phyloP scores from a whole-genome alignment of 169 alveolate genomes.

The Plasmodium inui region DNA sequence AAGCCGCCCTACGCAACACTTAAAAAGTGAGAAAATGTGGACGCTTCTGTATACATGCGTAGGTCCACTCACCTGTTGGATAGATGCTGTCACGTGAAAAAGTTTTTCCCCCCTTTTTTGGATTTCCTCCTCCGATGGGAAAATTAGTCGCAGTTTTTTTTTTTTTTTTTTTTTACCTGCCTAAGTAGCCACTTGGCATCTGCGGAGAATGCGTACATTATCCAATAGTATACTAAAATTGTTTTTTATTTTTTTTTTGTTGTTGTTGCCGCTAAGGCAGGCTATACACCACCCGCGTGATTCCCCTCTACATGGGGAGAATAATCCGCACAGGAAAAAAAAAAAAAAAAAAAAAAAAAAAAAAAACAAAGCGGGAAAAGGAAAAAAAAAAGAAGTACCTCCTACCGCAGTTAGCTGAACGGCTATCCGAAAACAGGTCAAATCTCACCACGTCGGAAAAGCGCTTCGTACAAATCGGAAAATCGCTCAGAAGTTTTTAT shows the following conservation, averaged over 20 bases:
- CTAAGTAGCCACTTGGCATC: neutral
- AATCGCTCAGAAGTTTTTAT: too few relatives aligned
- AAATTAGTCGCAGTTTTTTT: neutral
- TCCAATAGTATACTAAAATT: neutral
- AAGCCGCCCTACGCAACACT: neutral
- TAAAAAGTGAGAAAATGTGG: too few relatives aligned
- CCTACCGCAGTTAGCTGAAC: neutral
- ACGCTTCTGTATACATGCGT: neutral
- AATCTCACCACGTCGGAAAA: neutral
- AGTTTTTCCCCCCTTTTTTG: too few relatives aligned
- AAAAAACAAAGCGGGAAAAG: neutral
- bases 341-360: conserved; percentile 12
- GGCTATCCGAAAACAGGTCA: neutral
- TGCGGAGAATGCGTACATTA: neutral
- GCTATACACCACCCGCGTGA: neutral
- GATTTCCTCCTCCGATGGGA: neutral
- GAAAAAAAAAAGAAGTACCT: neutral
- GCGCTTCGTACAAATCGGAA: neutral
- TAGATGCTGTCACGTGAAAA: neutral
- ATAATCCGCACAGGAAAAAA: neutral
- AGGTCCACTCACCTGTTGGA: neutral
- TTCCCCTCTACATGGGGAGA: neutral
- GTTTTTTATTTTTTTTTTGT: too few relatives aligned
- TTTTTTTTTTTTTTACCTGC: neutral
- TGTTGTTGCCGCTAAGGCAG: neutral